Conservation (phyloP, 2,329 filamentous ascomycete genomes). For the Alternaria longipes region DNA sequence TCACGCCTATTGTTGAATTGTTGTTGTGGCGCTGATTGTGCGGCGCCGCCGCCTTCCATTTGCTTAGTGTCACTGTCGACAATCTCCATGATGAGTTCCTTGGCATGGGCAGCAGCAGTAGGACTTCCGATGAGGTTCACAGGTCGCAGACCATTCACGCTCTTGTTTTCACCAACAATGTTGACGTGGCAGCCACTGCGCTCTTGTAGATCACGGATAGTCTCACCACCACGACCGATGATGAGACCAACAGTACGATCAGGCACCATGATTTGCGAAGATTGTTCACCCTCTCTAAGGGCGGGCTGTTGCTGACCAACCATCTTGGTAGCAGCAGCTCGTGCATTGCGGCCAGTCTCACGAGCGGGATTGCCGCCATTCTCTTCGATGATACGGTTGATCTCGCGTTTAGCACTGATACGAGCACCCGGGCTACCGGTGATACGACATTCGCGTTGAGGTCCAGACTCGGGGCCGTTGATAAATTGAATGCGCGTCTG, state of each 20-base stretch:
- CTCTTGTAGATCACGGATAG: slow-evolving; percentile 90
- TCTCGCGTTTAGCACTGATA: slow-evolving; percentile 80
- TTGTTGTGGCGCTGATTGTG: slow-evolving; percentile 26
- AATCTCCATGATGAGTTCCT: slow-evolving; percentile 91
- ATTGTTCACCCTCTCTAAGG: slow-evolving; percentile 81
- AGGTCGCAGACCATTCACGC: slow-evolving; percentile 85
- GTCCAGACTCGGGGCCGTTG: slow-evolving; percentile 76
- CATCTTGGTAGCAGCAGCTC: slow-evolving; percentile 55
- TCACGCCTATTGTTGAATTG: slow-evolving; percentile 46
- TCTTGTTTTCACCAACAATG: slow-evolving; percentile 92
- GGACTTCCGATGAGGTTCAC: slow-evolving; percentile 88
- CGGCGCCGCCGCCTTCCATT: slow-evolving; percentile 47
- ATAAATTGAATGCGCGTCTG: slow-evolving; percentile 89
- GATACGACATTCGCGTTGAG: slow-evolving; percentile 85
- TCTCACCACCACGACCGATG: slow-evolving; percentile 92
- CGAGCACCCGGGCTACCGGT: slow-evolving; percentile 76
- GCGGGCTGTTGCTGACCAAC: slow-evolving; percentile 53
- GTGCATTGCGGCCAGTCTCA: slow-evolving; percentile 50
- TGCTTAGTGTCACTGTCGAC: slow-evolving; percentile 83
- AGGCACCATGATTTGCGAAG: slow-evolving; percentile 92
- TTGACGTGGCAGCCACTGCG: slow-evolving; percentile 94
- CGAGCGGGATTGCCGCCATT: slow-evolving; percentile 67
- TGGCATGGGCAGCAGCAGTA: slow-evolving; percentile 77
- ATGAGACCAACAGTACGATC: slow-evolving; percentile 92
- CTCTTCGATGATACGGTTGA: slow-evolving; percentile 88